Evolutionary conservation across 768 basidiomycete genomes (phyloP).

Genomic region (Suillus ampliporus): DNA sequence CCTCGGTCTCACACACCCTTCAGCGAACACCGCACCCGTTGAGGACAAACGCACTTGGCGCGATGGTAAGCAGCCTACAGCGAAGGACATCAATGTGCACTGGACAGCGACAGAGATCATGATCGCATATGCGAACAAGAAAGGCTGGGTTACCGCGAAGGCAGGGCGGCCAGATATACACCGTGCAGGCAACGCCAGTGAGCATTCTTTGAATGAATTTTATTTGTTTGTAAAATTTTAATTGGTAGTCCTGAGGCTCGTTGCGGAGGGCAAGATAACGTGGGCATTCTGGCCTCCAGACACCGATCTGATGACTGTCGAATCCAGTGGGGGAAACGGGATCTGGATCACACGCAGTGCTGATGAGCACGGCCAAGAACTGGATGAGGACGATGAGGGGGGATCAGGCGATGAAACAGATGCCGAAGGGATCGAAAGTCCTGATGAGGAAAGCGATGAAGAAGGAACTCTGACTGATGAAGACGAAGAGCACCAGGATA

Average conservation of each 20-base stretch:
- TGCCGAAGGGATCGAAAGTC: slow-evolving; percentile 26
- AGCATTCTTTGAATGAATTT: slow-evolving; percentile 38
- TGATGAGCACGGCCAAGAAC: slow-evolving; percentile 27
- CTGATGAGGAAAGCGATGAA: slow-evolving; percentile 10
- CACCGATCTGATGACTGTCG: slow-evolving; percentile 28
- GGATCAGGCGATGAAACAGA: slow-evolving; percentile 28
- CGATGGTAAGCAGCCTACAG: slow-evolving; percentile 42
- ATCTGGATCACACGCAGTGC: slow-evolving; percentile 59
- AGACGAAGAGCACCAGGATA: slow-evolving; percentile 17
- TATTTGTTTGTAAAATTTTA: slow-evolving; percentile 1
- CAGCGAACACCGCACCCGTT: slow-evolving; percentile 28
- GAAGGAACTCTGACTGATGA: background rate
- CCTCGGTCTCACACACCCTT: slow-evolving; percentile 62
- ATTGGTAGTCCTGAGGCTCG: slow-evolving; percentile 70
- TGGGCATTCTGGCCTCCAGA: slow-evolving; percentile 90
- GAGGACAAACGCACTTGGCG: slow-evolving; percentile 86
- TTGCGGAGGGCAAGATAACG: slow-evolving; percentile 79
- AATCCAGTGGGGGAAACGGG: slow-evolving; percentile 46
- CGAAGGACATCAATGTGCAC: slow-evolving; percentile 22
- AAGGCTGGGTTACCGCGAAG: slow-evolving; percentile 90
- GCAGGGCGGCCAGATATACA: slow-evolving; percentile 89
- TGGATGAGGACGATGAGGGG: slow-evolving; percentile 26
- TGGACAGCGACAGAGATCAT: slow-evolving; percentile 94
- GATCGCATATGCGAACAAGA: slow-evolving; percentile 73
- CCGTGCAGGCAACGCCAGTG: slow-evolving; percentile 89